Base-by-base conservation (phyloP, 2,329 filamentous ascomycete genomes). In the Lachnellula subtilissima region DNA sequence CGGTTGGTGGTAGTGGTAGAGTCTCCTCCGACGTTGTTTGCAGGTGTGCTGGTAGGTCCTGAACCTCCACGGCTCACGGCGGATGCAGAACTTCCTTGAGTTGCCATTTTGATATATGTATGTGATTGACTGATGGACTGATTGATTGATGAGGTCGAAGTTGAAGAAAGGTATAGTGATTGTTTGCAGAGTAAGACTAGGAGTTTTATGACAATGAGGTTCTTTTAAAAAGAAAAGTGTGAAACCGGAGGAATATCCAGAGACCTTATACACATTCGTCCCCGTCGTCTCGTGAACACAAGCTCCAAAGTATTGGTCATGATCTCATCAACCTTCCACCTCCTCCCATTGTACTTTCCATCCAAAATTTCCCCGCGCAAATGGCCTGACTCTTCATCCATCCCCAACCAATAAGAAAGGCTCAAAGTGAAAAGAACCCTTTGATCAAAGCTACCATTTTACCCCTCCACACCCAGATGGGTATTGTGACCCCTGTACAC, bases 11-110 rank as follows among this genome's bases (percentile, higher is more conserved):
- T 2, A n/a, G 58, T 45, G 5, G 50, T 57, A 36, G 23, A 35
- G 23, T 22, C 42, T 45, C 42, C 45, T 14, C 54, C 59, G 12
- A 64, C 46, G 28, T 65, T 66, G 52, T 65, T 68, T 5, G 63
- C 61, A n/a, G 64, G 63, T 32, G 65, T 64, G 23, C 54, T 22
- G 2, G 46, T 22, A 1, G 52, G 59, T 48, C 62, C 65, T 1
- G 56, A 50, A 8, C 64, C 65, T 49, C 62, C 64, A 28, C 22
- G 42, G 45, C 46, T 60, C 4, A 65, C 64, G 17, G 60, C 63
- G 9, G 60, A 9, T 48, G 15, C 39, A 17, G 39, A 42, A 3
- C 39, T 42, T 8, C 39, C 17, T 15, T n/a, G 17, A 9, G 17
- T 15, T 42, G 15, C 17, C 39, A 42, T 42, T 42, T 9, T 2